Evolutionary conservation across 805 yeast genomes (phyloP), one percentile per base, ranked within the genome.

Genomic region (Metschnikowia sp.): DNA sequence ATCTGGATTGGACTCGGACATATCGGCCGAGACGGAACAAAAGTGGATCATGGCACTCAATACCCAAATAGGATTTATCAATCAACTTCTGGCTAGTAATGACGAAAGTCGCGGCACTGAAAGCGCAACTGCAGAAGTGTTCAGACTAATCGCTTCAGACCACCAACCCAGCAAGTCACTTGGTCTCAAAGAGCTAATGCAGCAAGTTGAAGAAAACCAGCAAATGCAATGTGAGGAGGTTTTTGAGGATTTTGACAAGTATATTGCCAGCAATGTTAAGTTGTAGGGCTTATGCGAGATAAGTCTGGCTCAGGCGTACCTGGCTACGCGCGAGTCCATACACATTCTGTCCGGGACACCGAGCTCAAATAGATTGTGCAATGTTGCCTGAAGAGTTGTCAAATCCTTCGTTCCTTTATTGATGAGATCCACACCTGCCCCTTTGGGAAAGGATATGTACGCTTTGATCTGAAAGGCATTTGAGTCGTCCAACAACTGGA

Each of bases 401-500:
- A 91, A 68, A 45, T 83, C 83, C 48, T 78, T 79, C 4, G 83
- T 79, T 1, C 89, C 88, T 47, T 76, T 76, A 46, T 80, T 81
- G 8, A 86, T 80, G 42, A 78, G 77, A 30, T 87, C 91, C 37
- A 90, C 75, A 64, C 88, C 96, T 3, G 91, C 86, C 15, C 86
- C 70, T 48, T 79, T 79, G 10, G 81, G 81, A 9, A 88, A 84
- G 55, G 87, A 83, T n/a, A 84, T 81, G 58, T 74, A 84, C 10
- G 84, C 82, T 61, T 81, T 83, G 4, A 88, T 69, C 51, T 83
- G 75, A 55, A 74, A 82, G 6, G 77, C 74, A 28, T 77, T 78
- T n/a, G 84, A 77, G 38, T 73, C 65, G 55, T 82, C 87, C 35
- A 76, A 60, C 19, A 70, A 54, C 56, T 65, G 71, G 41, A 72